Conservation (phyloP, 2,329 filamentous ascomycete species). For the Teratosphaeria destructans region DNA sequence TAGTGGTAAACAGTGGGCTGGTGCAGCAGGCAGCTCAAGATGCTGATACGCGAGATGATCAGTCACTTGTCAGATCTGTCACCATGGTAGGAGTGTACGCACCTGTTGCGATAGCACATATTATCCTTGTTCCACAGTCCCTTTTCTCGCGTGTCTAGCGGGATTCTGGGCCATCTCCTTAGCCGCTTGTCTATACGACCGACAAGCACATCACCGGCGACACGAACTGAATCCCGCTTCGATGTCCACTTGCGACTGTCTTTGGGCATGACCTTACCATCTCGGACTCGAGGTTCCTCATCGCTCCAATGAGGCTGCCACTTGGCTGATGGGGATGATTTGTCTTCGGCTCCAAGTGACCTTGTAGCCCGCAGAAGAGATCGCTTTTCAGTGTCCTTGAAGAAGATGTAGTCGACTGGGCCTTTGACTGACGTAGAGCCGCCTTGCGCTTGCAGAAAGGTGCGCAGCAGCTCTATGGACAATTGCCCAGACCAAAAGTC, state of each 20-base stretch:
- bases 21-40: conserved; percentile 37
- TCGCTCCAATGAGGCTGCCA: neutral
- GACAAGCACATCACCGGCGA: neutral
- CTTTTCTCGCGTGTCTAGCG: neutral
- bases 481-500: neutral
- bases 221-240: neutral
- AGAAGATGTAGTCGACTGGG: neutral
- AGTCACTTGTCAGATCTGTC: neutral
- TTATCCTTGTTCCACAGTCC: neutral
- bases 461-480: neutral
- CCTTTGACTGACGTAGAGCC: neutral
- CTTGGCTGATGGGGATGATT: neutral
- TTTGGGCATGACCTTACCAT: neutral
- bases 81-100: neutral
- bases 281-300: neutral
- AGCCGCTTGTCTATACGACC: neutral
- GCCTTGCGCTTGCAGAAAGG: neutral
- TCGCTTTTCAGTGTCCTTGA: neutral
- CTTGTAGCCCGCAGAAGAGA: neutral
- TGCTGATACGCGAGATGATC: neutral
- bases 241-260: neutral
- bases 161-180: neutral
- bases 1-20: neutral
- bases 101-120: neutral
- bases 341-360: neutral